phyloP scores from a whole-genome alignment of 768 basidiomycete species.

The Asterophora lycoperdoides region DNA sequence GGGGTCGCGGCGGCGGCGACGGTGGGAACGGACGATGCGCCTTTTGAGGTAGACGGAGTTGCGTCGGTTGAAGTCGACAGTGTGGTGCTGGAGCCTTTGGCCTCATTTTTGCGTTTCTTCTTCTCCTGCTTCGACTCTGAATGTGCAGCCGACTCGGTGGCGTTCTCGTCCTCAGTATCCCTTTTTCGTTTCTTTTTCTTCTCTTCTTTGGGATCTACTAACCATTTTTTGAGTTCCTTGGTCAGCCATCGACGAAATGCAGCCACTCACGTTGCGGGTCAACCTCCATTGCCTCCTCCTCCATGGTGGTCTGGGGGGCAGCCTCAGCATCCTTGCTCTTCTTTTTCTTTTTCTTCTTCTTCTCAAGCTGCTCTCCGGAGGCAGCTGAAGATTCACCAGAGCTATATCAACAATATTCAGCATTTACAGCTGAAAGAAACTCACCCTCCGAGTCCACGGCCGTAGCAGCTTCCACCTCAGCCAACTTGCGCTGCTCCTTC shows the following conservation, averaged over 20 bases:
- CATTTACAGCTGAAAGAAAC: background rate
- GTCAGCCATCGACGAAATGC: background rate
- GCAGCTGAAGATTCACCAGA: background rate
- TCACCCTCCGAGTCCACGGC: constrained; percentile 19
- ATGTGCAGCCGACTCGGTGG: constrained; percentile 2
- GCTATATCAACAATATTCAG: too few relatives aligned
- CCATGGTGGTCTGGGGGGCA: constrained; percentile 4
- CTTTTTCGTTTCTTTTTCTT: constrained; percentile 42
- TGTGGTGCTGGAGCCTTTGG: constrained; percentile 15
- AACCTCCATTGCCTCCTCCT: constrained; percentile 17
- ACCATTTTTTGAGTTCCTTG: background rate
- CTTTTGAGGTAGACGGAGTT: constrained; percentile 10
- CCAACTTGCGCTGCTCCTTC: constrained; percentile 18
- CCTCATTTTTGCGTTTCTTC: constrained; percentile 38
- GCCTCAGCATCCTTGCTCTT: constrained; percentile 21
- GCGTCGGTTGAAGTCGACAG: constrained; percentile 11
- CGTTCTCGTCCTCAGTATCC: constrained; percentile 24
- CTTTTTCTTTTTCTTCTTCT: constrained; percentile 29
- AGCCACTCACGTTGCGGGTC: constrained; percentile 22
- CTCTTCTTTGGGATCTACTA: constrained; percentile 24
- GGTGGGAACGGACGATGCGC: constrained; percentile 14
- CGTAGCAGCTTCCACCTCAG: constrained; percentile 11
- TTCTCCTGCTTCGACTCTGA: constrained; percentile 39
- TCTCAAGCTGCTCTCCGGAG: constrained; percentile 8
- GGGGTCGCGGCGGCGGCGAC: constrained; percentile 21